phyloP scores from a whole-genome alignment of 306 rosid species.

The Begonia peltatifolia region DNA sequence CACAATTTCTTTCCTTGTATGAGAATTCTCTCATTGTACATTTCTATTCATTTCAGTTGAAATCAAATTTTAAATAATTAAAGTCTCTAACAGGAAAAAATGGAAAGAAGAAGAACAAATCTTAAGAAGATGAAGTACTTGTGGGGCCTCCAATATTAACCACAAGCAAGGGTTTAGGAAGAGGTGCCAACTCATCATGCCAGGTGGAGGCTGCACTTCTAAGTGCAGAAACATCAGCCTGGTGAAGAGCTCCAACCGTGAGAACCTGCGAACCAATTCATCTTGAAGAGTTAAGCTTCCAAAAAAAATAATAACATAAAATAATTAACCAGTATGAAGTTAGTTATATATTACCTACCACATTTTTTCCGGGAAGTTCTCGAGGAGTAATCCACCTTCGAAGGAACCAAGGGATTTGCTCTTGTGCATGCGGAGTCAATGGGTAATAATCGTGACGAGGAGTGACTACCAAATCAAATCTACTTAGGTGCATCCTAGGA shows the following conservation, averaged over 20 bases:
- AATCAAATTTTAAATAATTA: no score
- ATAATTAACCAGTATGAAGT: background rate
- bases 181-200: slow-evolving; percentile 53
- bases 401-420: slow-evolving; percentile 66
- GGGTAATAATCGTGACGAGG: slow-evolving; percentile 86
- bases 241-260: slow-evolving; percentile 92
- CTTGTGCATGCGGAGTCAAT: slow-evolving; percentile 48
- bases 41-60: no score
- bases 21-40: background rate
- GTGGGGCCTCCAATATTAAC: slow-evolving; percentile 84
- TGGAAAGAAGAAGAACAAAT: slow-evolving; percentile 3
- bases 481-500: slow-evolving; percentile 53
- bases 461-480: slow-evolving; percentile 83
- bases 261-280: slow-evolving; percentile 41
- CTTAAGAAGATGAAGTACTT: slow-evolving; percentile 24
- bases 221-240: slow-evolving; percentile 62
- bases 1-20: no score
- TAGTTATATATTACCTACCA: slow-evolving; percentile 38
- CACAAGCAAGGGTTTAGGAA: slow-evolving; percentile 81
- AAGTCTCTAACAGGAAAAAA: no score
- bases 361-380: slow-evolving; percentile 71
- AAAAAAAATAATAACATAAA: background rate
- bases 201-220: slow-evolving; percentile 64
- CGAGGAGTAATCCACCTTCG: slow-evolving; percentile 74
- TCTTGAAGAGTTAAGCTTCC: slow-evolving; percentile 10